Evolutionary conservation across 2,329 filamentous ascomycete genomes (phyloP), one percentile per base, ranked within the genome.

Genomic region (Chaetomiaceae sp.): DNA sequence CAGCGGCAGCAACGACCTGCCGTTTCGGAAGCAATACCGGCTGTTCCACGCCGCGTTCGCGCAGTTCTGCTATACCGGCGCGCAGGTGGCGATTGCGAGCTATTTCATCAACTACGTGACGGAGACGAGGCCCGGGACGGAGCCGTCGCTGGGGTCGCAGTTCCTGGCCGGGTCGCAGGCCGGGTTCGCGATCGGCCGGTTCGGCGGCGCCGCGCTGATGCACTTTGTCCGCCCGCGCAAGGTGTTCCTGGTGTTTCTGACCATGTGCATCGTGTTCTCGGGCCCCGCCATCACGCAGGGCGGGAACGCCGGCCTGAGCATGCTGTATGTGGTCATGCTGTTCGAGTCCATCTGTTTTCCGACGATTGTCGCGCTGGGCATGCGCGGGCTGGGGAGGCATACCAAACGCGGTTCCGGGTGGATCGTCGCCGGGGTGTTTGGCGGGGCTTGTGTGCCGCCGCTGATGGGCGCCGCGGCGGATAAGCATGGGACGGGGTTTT

Each of bases 311-410:
- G 78, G 77, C 40, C 71, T 82, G 56, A 72, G 75, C 5, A 82
- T 89, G 75, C 77, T 90, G 27, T 87, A 82, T 67, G 57, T 87
- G 9, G 81, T 85, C 6, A 75, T 90, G 21, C 90, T 91, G 73
- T 91, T 91, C 69, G 88, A 89, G 69, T 85, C 81, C 4, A 86
- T 89, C 64, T 87, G 85, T 67, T 92, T 91, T 74, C 87, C 88
- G 0, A 90, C 87, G 16, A 90, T 92, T 63, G 82, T 92, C 27
- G 86, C 87, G 0, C 75, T 91, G 2, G 86, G 86, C 8, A 89
- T 90, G 74, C 79, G 86, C 20, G 87, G 86, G 2, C 75, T 90
- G 1, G 88, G 89, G 5, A 79, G 83, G 16, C 85, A 92, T 70
- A 88, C 85, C 32, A 90, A 91, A 74, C 79, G 86, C 55, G 88